These are phyloP conservation scores for Ascobolus immersus DNA, from an alignment of 495 filamentous ascomycete genomes.

Conservation along the genomic window DNA sequence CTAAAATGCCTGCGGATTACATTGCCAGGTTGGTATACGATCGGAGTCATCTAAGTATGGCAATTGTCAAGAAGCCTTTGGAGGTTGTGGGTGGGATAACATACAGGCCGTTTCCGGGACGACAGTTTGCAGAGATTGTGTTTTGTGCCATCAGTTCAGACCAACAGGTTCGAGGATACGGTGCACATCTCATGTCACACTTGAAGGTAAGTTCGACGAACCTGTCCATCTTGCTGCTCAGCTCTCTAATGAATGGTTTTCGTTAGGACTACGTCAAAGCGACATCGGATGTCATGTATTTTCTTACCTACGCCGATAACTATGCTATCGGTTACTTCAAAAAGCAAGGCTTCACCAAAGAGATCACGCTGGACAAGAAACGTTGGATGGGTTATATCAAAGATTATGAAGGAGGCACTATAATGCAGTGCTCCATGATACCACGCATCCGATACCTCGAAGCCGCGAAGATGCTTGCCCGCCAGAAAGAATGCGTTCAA, in stretches of 20 bases:
- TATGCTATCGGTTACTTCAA: constrained; percentile 99
- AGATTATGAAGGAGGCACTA: constrained; percentile 95
- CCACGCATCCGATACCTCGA: constrained; percentile 87
- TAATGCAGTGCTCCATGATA: constrained; percentile 98
- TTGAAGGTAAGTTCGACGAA: constrained; percentile 29
- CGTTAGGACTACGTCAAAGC: constrained; percentile 85
- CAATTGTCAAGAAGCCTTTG: constrained; percentile 86
- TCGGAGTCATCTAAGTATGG: constrained; percentile 82
- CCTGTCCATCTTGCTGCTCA: neutral
- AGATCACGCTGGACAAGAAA: constrained; percentile 71
- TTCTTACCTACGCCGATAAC: constrained; percentile 95
- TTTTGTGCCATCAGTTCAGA: constrained; percentile 96
- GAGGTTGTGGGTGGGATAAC: constrained; percentile 90
- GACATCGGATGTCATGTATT: constrained; percentile 89
- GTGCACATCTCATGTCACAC: constrained; percentile 92
- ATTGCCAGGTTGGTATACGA: constrained; percentile 94
- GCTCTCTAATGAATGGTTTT: constrained; percentile 5
- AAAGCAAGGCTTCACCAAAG: constrained; percentile 96
- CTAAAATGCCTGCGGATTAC: constrained; percentile 98
- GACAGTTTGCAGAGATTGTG: constrained; percentile 91
- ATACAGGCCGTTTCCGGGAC: constrained; percentile 79
- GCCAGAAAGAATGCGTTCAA: constrained; percentile 83
- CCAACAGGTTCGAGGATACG: constrained; percentile 96
- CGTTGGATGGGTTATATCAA: constrained; percentile 99
- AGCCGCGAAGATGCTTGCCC: constrained; percentile 76